These are phyloP conservation scores for Polychaeton citri DNA, from an alignment of 2,329 filamentous ascomycete genomes.

Conservation along the genomic window DNA sequence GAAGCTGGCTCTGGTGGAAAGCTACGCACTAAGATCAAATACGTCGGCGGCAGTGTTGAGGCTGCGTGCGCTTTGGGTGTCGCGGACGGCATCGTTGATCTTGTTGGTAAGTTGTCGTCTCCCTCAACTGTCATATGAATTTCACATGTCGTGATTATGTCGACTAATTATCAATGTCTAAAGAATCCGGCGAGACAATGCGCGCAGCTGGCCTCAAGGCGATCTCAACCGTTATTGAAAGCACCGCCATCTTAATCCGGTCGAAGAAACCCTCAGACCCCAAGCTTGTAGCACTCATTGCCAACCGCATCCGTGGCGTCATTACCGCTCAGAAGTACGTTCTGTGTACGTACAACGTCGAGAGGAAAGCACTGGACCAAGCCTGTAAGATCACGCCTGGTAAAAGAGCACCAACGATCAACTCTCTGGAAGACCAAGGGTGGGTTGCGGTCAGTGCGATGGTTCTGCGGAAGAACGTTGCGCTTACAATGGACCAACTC, in stretches of 20 bases:
- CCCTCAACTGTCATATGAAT: too few species aligned
- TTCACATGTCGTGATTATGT: slow-evolving; percentile 1
- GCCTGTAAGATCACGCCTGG: slow-evolving; percentile 77
- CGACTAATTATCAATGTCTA: slow-evolving; percentile 3
- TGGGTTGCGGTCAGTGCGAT: slow-evolving; percentile 94
- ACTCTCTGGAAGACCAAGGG: slow-evolving; percentile 70
- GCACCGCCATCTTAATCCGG: slow-evolving; percentile 81
- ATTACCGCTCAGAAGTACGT: slow-evolving; percentile 92
- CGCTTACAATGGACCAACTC: slow-evolving; percentile 75
- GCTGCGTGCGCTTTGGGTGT: slow-evolving; percentile 91
- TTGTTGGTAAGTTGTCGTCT: slow-evolving; percentile 58
- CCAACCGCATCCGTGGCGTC: slow-evolving; percentile 77
- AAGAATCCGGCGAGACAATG: slow-evolving; percentile 98
- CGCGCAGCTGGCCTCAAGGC: slow-evolving; percentile 84
- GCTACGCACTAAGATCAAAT: slow-evolving; percentile 77
- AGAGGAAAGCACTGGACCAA: slow-evolving; percentile 50
- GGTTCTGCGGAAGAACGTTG: slow-evolving; percentile 80
- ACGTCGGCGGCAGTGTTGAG: slow-evolving; percentile 91
- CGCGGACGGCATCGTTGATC: slow-evolving; percentile 91
- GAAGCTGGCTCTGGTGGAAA: slow-evolving; percentile 36
- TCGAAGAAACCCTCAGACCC: slow-evolving; percentile 71
- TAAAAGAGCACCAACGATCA: slow-evolving; percentile 85
- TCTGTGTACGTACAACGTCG: slow-evolving; percentile 91
- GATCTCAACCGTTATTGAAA: slow-evolving; percentile 85
- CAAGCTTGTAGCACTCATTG: slow-evolving; percentile 69